Base-by-base conservation (phyloP, 1,139 yeast genomes). In the Pichia cactophila region DNA sequence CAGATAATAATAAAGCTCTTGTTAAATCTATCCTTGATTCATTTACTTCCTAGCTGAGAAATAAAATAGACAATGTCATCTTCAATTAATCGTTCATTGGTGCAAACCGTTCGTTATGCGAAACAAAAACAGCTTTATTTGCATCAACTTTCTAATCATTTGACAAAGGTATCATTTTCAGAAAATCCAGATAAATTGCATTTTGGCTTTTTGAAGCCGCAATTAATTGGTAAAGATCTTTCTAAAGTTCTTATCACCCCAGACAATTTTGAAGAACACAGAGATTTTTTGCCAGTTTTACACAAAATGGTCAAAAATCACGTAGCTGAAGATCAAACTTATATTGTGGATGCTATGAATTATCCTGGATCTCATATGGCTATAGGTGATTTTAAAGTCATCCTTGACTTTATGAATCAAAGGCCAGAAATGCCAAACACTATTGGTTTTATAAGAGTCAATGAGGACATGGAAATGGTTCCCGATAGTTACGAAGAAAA, bases 401-500 rank as follows among this genome's bases (percentile, higher is more conserved):
- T 80, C 2, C 90, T 94, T 1, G 69, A 77, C 26, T 80, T 77
- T 55, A 61, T 61, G 62, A 86, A 86, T 12, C 72, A 94, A 50
- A 75, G 79, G 23, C 89, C 94, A 0, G 86, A 82, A 26, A 78
- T 84, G 5, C 88, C 83, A 54, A 84, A 83, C 58, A 80, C 81
- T 1, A 70, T 81, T 51, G 95, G 95, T 0, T 84, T 83, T 58
- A 81, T 86, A 7, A 74, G 74, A 55, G 83, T 86, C 5, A 77
- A 77, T 55, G 66, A 60, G 0, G 64, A 70, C n/a, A 84, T 85
- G 0, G 69, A 71, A 48, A 82, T 86, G 54, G 66, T 79, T 2
- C 71, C 71, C 0, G 74, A 68, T 1, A 69, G 80, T n/a, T 86
- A 80, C 57, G 80, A 85, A 60, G 61, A 69, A 4, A 86, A 86